These are phyloP conservation scores for Leccinum disarticulatum DNA, from an alignment of 768 basidiomycete species.

Conservation along the genomic window DNA sequence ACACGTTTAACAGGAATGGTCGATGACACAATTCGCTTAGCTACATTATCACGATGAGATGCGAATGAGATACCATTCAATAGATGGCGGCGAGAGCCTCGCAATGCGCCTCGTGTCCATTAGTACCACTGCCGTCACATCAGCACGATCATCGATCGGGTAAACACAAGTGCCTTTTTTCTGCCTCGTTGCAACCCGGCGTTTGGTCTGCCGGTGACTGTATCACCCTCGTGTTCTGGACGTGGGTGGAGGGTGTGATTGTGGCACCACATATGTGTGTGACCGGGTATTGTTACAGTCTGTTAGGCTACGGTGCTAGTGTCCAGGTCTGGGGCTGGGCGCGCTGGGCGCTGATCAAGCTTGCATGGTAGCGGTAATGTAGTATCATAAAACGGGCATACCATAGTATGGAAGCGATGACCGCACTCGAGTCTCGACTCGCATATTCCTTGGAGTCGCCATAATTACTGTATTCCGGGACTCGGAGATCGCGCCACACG, in stretches of 20 bases:
- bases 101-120: too few relatives aligned
- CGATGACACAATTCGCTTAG: too few relatives aligned
- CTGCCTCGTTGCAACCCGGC: background rate
- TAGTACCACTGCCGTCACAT: background rate
- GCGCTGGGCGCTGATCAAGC: too few relatives aligned
- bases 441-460: background rate
- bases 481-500: background rate
- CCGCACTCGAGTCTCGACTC: background rate
- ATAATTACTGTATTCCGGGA: background rate
- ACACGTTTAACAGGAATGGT: background rate
- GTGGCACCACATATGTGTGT: too few relatives aligned
- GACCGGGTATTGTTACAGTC: too few relatives aligned
- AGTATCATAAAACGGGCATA: too few relatives aligned
- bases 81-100: too few relatives aligned
- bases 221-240: background rate
- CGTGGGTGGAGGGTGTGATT: background rate
- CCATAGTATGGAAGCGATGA: too few relatives aligned
- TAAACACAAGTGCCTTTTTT: background rate
- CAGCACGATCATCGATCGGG: background rate
- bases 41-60: background rate
- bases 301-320: too few relatives aligned
- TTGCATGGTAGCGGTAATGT: too few relatives aligned
- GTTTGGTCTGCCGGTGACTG: background rate
- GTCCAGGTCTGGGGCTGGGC: too few relatives aligned
- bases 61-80: background rate